A percentile compares a stretch with the other conserved stretches of the same genome.
Evolutionary conservation across 805 yeast species (phyloP).

Genomic region (Kockiozyma suomiensis): DNA sequence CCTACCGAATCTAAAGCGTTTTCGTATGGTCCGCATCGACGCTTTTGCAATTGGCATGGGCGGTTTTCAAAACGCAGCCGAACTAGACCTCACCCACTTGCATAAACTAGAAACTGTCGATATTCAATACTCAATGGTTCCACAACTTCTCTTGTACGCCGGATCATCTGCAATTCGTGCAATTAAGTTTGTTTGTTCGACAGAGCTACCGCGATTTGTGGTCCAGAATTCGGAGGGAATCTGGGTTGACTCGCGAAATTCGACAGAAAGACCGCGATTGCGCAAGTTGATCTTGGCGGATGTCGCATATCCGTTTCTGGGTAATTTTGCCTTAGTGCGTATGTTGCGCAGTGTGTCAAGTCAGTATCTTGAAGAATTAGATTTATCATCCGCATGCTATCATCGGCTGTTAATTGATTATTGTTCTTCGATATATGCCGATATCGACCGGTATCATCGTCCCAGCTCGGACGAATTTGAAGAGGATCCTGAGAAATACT

Average conservation of each 20-base stretch:
- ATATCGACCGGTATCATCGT: constrained; percentile 7
- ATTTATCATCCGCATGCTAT: constrained; percentile 21
- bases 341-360: constrained; percentile 6
- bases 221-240: not conserved
- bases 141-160: constrained; percentile 17
- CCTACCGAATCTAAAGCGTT: constrained; percentile 11
- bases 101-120: constrained; percentile 8
- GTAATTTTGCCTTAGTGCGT: constrained; percentile 13
- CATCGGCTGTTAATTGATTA: constrained; percentile 18
- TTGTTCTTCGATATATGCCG: constrained; percentile 5
- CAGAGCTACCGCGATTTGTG: constrained; percentile 22
- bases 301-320: constrained; percentile 25
- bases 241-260: constrained; percentile 1
- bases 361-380: not conserved
- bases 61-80: constrained; percentile 14
- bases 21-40: constrained; percentile 19
- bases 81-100: constrained; percentile 20
- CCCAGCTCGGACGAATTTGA: not conserved
- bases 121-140: constrained; percentile 23
- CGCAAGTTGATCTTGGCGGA: constrained; percentile 11
- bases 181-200: constrained; percentile 18
- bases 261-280: constrained; percentile 1
- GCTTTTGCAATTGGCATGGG: constrained; percentile 24
- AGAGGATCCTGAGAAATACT: not conserved
- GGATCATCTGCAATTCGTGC: not conserved